Conservation (phyloP, 805 yeast genomes). For the Spathaspora gorwiae region DNA sequence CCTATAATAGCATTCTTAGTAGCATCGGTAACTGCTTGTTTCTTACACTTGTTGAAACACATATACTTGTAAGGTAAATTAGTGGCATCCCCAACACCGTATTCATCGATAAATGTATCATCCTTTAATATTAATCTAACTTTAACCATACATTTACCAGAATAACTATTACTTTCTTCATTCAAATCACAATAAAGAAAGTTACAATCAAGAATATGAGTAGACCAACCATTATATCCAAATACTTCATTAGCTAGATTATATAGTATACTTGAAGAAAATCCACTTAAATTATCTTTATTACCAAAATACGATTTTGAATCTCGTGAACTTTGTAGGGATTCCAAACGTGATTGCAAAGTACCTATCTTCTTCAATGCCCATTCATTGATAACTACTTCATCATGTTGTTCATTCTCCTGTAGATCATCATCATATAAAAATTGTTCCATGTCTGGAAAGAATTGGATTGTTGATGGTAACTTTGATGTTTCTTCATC, state of each 20-base stretch:
- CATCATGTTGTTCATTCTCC: neutral
- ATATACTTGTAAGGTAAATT: conserved; percentile 29
- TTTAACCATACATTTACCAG: conserved; percentile 22
- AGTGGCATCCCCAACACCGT: conserved; percentile 37
- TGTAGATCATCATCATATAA: conserved; percentile 8
- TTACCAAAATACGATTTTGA: neutral
- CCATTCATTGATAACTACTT: conserved; percentile 39
- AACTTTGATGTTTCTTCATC: conserved; percentile 2
- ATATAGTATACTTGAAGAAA: conserved; percentile 18
- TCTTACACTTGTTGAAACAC: conserved; percentile 38
- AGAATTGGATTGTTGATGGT: conserved; percentile 8
- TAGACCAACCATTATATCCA: conserved; percentile 57
- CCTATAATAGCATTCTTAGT: conserved; percentile 35
- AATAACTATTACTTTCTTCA: conserved; percentile 15
- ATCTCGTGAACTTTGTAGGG: conserved; percentile 14
- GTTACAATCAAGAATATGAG: conserved; percentile 28
- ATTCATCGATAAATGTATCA: conserved; percentile 34
- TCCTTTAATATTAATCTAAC: conserved; percentile 39
- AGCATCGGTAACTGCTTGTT: conserved; percentile 46
- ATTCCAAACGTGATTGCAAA: conserved; percentile 45
- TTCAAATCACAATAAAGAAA: conserved; percentile 15
- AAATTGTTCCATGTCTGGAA: conserved; percentile 14
- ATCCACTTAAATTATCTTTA: conserved; percentile 1
- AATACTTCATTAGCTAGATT: conserved; percentile 47
- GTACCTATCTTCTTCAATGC: conserved; percentile 44